Conservation (phyloP, 2,329 filamentous ascomycete genomes). For the Xylaria sp. region DNA sequence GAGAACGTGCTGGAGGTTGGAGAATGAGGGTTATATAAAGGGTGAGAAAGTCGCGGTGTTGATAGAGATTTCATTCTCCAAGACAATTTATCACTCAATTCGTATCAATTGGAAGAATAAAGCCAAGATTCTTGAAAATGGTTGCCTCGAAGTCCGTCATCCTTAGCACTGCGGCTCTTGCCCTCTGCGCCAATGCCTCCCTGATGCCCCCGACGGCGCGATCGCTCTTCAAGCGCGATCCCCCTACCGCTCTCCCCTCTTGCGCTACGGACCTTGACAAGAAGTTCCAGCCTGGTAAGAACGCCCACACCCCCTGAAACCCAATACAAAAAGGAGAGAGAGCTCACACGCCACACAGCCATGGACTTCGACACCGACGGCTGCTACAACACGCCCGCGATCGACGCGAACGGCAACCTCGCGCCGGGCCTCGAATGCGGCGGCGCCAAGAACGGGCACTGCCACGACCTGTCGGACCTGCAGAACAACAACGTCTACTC, state of each 20-base stretch:
- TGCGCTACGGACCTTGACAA: slow-evolving; percentile 15
- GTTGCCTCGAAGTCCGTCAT: slow-evolving; percentile 2
- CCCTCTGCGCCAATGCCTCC: slow-evolving; percentile 2
- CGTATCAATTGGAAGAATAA: neutral
- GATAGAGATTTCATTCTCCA: no score
- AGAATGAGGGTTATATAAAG: no score
- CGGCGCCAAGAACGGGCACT: slow-evolving; percentile 24
- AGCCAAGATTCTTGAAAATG: slow-evolving; percentile 1
- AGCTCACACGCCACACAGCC: slow-evolving; percentile 7
- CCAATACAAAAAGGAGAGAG: neutral
- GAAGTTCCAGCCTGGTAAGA: slow-evolving; percentile 16
- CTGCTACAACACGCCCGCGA: slow-evolving; percentile 38
- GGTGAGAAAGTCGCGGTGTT: no score
- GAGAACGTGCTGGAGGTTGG: no score
- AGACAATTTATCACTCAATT: no score
- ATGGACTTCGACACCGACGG: slow-evolving; percentile 35
- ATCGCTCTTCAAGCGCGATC: slow-evolving; percentile 12
- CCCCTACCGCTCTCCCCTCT: slow-evolving; percentile 8
- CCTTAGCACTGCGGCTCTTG: slow-evolving; percentile 3
- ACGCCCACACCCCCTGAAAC: neutral
- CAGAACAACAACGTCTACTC: slow-evolving; percentile 40
- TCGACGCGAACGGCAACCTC: slow-evolving; percentile 32
- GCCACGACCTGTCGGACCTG: slow-evolving; percentile 33
- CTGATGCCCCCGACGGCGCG: neutral
- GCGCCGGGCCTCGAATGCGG: slow-evolving; percentile 25